These are phyloP conservation scores for Coccomyxa sp. DNA, from an alignment of 139 green algal genomes.

Conservation along the genomic window DNA sequence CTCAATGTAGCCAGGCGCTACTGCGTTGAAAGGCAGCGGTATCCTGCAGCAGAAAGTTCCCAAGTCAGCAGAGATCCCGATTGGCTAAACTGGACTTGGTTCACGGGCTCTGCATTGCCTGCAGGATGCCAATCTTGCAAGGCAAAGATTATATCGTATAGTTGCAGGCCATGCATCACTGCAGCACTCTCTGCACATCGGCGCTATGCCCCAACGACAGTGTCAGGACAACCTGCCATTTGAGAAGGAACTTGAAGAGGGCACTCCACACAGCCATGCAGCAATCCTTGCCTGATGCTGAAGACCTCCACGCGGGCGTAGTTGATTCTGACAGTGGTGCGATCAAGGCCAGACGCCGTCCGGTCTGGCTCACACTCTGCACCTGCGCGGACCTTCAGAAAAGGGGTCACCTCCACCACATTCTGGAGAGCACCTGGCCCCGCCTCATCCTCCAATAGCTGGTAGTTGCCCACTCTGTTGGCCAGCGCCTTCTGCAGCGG, in stretches of 20 bases:
- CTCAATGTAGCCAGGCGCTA: constrained; percentile 63
- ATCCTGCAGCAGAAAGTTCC: constrained; percentile 15
- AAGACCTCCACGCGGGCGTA: constrained; percentile 38
- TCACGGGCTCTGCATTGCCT: too few relatives aligned
- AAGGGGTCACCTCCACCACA: constrained; percentile 48
- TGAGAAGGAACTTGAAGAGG: too few relatives aligned
- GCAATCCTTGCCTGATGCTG: constrained; percentile 16
- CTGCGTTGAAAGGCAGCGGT: constrained; percentile 22
- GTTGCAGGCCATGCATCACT: too few relatives aligned
- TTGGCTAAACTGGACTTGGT: too few relatives aligned
- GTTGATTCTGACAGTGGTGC: constrained; percentile 51
- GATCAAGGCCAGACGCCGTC: neutral
- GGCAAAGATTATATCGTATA: too few relatives aligned
- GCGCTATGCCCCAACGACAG: too few relatives aligned
- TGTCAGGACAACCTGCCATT: too few relatives aligned
- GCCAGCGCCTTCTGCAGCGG: constrained; percentile 57
- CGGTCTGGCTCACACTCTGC: constrained; percentile 32
- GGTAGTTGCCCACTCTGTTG: constrained; percentile 38
- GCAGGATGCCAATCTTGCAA: too few relatives aligned
- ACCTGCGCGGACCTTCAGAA: constrained; percentile 43
- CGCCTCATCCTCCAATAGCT: constrained; percentile 52
- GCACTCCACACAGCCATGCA: too few relatives aligned
- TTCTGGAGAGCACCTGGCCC: constrained; percentile 55
- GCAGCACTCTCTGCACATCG: too few relatives aligned
- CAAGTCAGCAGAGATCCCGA: too few relatives aligned